Percentiles rank a stretch among this genome's conserved stretches.
These are phyloP conservation scores for Hypoxylon fragiforme DNA, from an alignment of 495 filamentous ascomycete genomes.

Conservation along the genomic window DNA sequence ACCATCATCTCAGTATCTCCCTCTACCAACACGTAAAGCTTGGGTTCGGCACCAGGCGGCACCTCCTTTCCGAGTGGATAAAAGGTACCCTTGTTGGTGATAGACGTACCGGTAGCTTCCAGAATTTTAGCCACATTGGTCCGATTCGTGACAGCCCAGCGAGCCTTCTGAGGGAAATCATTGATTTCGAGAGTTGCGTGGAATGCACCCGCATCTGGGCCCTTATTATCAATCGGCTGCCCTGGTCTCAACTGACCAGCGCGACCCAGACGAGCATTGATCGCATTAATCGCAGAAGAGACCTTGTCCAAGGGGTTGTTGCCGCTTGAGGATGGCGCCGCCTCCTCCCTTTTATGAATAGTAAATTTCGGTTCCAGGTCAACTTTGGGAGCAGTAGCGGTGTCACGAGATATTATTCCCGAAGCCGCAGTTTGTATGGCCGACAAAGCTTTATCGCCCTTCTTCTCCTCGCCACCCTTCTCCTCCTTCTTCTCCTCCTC, in stretches of 20 bases:
- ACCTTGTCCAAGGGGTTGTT: slow-evolving; percentile 82
- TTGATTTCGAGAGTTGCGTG: slow-evolving; percentile 99
- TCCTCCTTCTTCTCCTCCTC: slow-evolving; percentile 86
- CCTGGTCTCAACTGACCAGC: slow-evolving; percentile 85
- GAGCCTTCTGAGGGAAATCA: slow-evolving; percentile 97
- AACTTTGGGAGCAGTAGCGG: slow-evolving; percentile 35
- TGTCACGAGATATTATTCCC: slow-evolving; percentile 56
- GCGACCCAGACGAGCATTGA: slow-evolving; percentile 82
- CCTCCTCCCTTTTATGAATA: slow-evolving; percentile 71
- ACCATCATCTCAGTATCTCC: slow-evolving; percentile 95
- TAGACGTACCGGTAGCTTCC: slow-evolving; percentile 90
- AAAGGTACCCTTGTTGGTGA: slow-evolving; percentile 95
- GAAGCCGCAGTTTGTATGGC: slow-evolving; percentile 63
- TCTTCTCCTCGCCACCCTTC: slow-evolving; percentile 57
- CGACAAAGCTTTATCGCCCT: slow-evolving; percentile 64
- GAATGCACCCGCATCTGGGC: slow-evolving; percentile 94
- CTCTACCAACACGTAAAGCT: slow-evolving; percentile 96
- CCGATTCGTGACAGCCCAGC: slow-evolving; percentile 98
- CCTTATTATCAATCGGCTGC: slow-evolving; percentile 97
- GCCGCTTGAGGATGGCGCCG: slow-evolving; percentile 49
- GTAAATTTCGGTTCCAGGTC: slow-evolving; percentile 62
- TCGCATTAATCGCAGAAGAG: slow-evolving; percentile 78
- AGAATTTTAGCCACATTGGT: slow-evolving; percentile 99
- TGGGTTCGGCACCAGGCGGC: slow-evolving; percentile 71
- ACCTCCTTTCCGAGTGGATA: slow-evolving; percentile 83